Evolutionary conservation across 2,329 filamentous ascomycete species (phyloP), one percentile per base, ranked within the genome.

Genomic region (Rhexocercosporidium sp.): DNA sequence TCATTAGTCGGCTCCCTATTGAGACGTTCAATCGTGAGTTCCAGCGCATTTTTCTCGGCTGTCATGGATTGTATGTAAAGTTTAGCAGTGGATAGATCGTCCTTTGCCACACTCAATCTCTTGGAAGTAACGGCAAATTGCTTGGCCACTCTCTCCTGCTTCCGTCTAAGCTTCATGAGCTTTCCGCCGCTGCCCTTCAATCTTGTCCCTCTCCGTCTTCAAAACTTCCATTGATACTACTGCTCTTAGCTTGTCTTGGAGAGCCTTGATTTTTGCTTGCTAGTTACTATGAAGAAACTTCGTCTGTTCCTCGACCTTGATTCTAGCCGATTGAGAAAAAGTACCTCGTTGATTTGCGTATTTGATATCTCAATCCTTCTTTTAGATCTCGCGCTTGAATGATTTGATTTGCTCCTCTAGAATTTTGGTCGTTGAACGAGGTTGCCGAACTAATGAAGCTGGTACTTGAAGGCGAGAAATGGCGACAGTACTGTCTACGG

Each of bases 341-440:
- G 44, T 20, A 7, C 18, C 34, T 22, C 31, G 39, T 16, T 61
- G 34, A 12, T 65, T 68, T 14, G 66, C 29, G 5, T 22, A 54
- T 14, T 65, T 65, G 3, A 65, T 12, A 16, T 68, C 66, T 14
- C 34, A 14, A 2, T 68, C 49, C 8, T 54, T 62, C 22, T 60
- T 65, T 7, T 62, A 49, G 1, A 68, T 3, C 5, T 62, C 47
- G 20, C 12, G 37, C 34, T 49, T 62, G 4, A 65, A 22, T 3
- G 20, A 18, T 16, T 47, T 51, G 31, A 59, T 34, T 44, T 68
- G 49, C 4, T 29, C 47, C 53, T 53, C 31, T 6, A 68, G 11
- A 2, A 46, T 29, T 22, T 65, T 62, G 20, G 53, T 1, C 29
- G 53, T 29, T 5, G 49, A 44, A 3, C 31, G 47, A 31, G 62